Percentiles rank a stretch among this genome's conserved stretches.
phyloP scores from a whole-genome alignment of 202 grass and related monocot species.

The Setaria viridis region DNA sequence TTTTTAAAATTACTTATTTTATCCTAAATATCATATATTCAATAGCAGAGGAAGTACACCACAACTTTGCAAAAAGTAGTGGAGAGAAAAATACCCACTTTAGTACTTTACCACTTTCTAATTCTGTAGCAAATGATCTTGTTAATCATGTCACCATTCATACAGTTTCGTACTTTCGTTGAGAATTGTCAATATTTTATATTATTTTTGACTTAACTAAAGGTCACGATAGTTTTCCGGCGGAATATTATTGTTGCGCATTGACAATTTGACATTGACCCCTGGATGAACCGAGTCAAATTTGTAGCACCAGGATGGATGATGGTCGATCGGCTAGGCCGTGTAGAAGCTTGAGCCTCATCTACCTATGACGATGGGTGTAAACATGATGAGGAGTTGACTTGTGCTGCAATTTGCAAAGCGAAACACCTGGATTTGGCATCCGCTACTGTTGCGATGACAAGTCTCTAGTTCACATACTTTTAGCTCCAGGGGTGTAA shows the following conservation, averaged over 20 bases:
- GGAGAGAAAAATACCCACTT: too few species aligned
- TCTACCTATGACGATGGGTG: background rate
- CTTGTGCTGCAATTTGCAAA: background rate
- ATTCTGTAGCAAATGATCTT: background rate
- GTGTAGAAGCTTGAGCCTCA: background rate
- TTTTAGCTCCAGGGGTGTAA: background rate
- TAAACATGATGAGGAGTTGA: conserved; percentile 43
- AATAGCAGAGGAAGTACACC: too few species aligned
- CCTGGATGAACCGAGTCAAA: conserved; percentile 20
- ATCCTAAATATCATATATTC: too few species aligned
- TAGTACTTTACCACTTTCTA: too few species aligned
- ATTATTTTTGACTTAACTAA: background rate
- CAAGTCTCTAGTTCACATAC: background rate
- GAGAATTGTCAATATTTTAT: background rate
- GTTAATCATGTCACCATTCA: fast-evolving
- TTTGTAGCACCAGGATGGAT: background rate
- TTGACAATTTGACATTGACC: conserved; percentile 15
- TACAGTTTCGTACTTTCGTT: background rate
- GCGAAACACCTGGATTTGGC: background rate
- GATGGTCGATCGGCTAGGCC: background rate
- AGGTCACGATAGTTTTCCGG: background rate
- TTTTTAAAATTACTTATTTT: too few species aligned
- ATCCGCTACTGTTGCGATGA: background rate
- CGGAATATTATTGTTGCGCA: background rate
- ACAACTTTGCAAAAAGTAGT: too few species aligned